phyloP scores from a whole-genome alignment of 106 monocot species.

The Dendrobium chrysotoxum region DNA sequence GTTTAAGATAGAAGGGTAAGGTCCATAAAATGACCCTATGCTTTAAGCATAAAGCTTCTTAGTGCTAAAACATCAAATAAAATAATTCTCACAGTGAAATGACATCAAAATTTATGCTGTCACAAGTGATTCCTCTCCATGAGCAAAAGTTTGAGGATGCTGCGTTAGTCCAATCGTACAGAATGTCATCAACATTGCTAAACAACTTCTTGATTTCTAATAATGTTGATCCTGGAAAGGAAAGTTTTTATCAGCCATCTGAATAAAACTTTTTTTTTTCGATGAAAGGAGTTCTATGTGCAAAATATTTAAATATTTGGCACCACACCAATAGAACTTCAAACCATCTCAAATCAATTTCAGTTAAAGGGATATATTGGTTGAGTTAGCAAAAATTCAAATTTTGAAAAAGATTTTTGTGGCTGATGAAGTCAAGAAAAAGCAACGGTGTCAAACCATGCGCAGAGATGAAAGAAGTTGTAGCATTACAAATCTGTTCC shows the following conservation, averaged over 20 bases:
- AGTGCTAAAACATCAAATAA: neutral
- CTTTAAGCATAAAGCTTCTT: neutral
- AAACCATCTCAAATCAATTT: neutral
- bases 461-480: neutral
- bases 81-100: conserved; percentile 60
- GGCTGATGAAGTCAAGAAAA: neutral
- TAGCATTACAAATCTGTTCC: neutral
- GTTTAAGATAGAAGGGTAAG: conserved; percentile 1
- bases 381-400: neutral
- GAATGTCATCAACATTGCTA: conserved; percentile 64
- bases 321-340: neutral
- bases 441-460: neutral
- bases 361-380: neutral
- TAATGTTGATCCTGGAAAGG: conserved; percentile 45
- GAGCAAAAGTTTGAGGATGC: conserved; percentile 59
- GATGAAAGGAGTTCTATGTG: neutral
- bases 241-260: neutral
- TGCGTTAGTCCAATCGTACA: conserved; percentile 67
- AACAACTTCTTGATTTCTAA: conserved; percentile 91
- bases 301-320: neutral
- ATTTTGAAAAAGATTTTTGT: neutral
- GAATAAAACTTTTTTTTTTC: neutral
- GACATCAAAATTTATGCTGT: conserved; percentile 69
- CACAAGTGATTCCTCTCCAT: conserved; percentile 86
- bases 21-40: neutral